phyloP scores from a whole-genome alignment of 2,329 filamentous ascomycete genomes.

The Rhinocladiella similis region DNA sequence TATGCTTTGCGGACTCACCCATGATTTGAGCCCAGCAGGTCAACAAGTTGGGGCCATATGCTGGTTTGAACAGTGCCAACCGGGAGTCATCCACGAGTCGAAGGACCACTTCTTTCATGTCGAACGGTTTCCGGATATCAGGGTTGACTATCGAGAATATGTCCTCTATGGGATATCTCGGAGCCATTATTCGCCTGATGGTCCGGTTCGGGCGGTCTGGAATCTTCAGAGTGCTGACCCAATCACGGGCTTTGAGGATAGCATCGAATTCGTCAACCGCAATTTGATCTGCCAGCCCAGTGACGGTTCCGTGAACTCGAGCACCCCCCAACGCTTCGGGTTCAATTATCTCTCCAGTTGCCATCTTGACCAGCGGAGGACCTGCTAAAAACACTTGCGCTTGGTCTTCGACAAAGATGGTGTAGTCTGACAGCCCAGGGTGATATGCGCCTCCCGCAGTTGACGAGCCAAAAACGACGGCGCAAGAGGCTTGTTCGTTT shows the following conservation, averaged over 20 bases:
- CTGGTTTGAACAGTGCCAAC: slow-evolving; percentile 42
- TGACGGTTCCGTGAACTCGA: slow-evolving; percentile 41
- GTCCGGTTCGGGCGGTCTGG: slow-evolving; percentile 3
- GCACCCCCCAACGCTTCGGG: slow-evolving; percentile 47
- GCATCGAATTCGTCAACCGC: slow-evolving; percentile 47
- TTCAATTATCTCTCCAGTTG: slow-evolving; percentile 44
- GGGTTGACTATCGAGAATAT: slow-evolving; percentile 39
- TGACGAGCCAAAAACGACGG: slow-evolving; percentile 47
- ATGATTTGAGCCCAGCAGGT: slow-evolving; percentile 43
- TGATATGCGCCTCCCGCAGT: slow-evolving; percentile 46
- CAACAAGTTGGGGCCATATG: slow-evolving; percentile 41
- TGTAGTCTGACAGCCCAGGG: slow-evolving; percentile 45
- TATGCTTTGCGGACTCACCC: slow-evolving; percentile 26
- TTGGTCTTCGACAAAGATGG: slow-evolving; percentile 45
- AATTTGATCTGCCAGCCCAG: slow-evolving; percentile 47
- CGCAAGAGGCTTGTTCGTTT: slow-evolving; percentile 42
- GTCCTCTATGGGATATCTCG: slow-evolving; percentile 40
- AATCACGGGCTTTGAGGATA: slow-evolving; percentile 41
- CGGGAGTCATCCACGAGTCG: slow-evolving; percentile 45
- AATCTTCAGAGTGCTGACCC: slow-evolving; percentile 33
- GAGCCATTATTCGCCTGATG: slow-evolving; percentile 21
- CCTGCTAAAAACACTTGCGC: slow-evolving; percentile 48
- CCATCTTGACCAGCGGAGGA: slow-evolving; percentile 50
- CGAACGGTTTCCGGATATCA: slow-evolving; percentile 42
- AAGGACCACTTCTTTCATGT: slow-evolving; percentile 43